phyloP scores from a whole-genome alignment of 176 grass and related monocot genomes.

The Musa acuminata region DNA sequence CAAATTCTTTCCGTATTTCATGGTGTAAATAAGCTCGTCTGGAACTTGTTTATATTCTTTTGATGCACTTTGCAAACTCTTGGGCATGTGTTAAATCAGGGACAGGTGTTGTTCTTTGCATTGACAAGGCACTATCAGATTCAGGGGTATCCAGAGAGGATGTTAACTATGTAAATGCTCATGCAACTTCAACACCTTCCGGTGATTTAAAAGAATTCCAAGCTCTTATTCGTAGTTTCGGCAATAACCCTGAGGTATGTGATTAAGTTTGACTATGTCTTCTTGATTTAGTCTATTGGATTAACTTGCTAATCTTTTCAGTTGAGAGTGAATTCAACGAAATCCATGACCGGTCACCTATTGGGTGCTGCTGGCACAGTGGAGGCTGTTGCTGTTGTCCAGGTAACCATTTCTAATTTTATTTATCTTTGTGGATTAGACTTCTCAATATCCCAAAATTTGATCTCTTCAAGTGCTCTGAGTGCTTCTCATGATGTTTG shows the following conservation, averaged over 20 bases:
- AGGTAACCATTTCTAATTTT: slow-evolving; percentile 37
- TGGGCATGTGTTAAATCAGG: slow-evolving; percentile 37
- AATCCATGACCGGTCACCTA: slow-evolving; percentile 97
- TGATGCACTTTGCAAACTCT: not conserved
- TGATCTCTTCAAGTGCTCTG: not conserved
- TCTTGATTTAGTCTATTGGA: not conserved
- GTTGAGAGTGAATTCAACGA: slow-evolving; percentile 93
- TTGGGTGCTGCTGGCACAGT: slow-evolving; percentile 92
- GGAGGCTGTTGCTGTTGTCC: slow-evolving; percentile 86
- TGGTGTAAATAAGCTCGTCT: not conserved
- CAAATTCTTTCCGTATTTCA: not conserved
- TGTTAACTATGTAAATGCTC: slow-evolving; percentile 97
- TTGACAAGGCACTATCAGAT: slow-evolving; percentile 81
- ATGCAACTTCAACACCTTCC: slow-evolving; percentile 85
- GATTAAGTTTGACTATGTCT: slow-evolving; percentile 10
- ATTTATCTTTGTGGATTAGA: not conserved
- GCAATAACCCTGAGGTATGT: slow-evolving; percentile 76
- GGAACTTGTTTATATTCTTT: not conserved
- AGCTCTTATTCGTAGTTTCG: slow-evolving; percentile 75
- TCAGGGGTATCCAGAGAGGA: slow-evolving; percentile 79
- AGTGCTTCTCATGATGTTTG: not conserved
- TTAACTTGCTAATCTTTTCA: slow-evolving; percentile 25
- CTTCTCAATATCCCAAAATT: slow-evolving; percentile 6
- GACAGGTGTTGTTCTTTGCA: slow-evolving; percentile 79
- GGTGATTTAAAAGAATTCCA: slow-evolving; percentile 98